Percentiles rank a stretch among this genome's conserved stretches.
Evolutionary conservation across 257 asterid species (phyloP).

Genomic region (Knoxia roxburghii): DNA sequence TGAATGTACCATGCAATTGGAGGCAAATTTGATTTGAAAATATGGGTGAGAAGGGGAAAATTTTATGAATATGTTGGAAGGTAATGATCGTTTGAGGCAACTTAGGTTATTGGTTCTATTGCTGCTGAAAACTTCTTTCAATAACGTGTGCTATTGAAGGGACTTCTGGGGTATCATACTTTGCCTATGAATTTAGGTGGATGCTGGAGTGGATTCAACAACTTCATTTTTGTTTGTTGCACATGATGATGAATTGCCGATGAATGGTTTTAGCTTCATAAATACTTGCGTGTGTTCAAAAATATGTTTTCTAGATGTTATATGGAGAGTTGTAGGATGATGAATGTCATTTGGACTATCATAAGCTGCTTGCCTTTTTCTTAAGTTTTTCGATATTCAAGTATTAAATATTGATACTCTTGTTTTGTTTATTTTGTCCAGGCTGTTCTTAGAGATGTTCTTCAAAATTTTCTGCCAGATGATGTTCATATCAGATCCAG

Average conservation of each 20-base stretch:
- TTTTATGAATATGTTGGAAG: neutral
- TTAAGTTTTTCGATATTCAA: neutral
- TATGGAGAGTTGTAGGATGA: neutral
- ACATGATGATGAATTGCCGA: neutral
- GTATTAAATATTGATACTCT: neutral
- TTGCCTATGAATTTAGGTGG: neutral
- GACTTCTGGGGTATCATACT: neutral
- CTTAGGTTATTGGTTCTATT: neutral
- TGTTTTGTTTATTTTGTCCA: slow-evolving; percentile 19
- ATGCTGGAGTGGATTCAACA: neutral
- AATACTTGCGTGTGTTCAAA: neutral
- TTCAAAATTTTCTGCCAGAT: slow-evolving; percentile 64
- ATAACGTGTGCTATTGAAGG: too few relatives aligned
- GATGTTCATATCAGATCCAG: slow-evolving; percentile 78
- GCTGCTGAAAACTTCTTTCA: neutral
- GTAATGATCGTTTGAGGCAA: too few relatives aligned
- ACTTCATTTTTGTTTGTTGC: neutral
- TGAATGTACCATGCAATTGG: neutral
- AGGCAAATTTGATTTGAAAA: neutral
- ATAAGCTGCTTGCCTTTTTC: neutral
- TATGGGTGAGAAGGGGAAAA: neutral
- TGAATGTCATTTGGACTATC: neutral
- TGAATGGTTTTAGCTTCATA: neutral
- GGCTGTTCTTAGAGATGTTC: slow-evolving; percentile 90
- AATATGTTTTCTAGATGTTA: neutral